Conservation (phyloP, 1,139 yeast species). For the Geotrichum bryndzae region DNA sequence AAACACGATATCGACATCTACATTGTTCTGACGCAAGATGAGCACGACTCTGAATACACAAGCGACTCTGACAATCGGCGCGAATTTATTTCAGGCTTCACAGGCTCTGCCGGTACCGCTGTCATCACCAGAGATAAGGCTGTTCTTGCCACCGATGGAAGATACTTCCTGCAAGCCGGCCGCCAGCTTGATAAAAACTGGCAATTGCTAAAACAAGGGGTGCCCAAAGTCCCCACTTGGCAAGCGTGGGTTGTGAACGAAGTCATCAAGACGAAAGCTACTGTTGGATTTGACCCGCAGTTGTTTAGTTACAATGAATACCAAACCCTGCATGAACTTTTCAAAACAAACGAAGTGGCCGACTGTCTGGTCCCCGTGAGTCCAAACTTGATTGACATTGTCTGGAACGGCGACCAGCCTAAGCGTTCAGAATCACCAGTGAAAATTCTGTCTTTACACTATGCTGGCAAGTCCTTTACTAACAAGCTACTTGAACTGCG, state of each 20-base stretch:
- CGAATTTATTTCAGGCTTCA: conserved; percentile 71
- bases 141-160: conserved; percentile 85
- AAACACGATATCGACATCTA: conserved; percentile 65
- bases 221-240: conserved; percentile 73
- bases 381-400: conserved; percentile 65
- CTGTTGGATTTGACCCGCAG: conserved; percentile 61
- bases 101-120: conserved; percentile 95
- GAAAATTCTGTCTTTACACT: conserved; percentile 30
- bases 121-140: conserved; percentile 71
- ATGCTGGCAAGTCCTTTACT: conserved; percentile 40
- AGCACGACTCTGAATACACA: conserved; percentile 89
- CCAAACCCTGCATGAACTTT: conserved; percentile 33
- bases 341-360: conserved; percentile 28
- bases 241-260: conserved; percentile 64
- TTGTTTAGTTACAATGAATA: conserved; percentile 53
- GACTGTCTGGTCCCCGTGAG: conserved; percentile 50
- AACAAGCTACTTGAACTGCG: conserved; percentile 45
- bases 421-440: conserved; percentile 33
- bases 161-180: conserved; percentile 87
- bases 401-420: conserved; percentile 56
- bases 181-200: conserved; percentile 81
- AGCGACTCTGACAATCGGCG: conserved; percentile 76
- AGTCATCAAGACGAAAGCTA: conserved; percentile 31
- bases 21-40: conserved; percentile 86
- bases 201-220: conserved; percentile 79